Conservation (phyloP, 495 filamentous ascomycete species). For the Polyplosphaeria fusca region DNA sequence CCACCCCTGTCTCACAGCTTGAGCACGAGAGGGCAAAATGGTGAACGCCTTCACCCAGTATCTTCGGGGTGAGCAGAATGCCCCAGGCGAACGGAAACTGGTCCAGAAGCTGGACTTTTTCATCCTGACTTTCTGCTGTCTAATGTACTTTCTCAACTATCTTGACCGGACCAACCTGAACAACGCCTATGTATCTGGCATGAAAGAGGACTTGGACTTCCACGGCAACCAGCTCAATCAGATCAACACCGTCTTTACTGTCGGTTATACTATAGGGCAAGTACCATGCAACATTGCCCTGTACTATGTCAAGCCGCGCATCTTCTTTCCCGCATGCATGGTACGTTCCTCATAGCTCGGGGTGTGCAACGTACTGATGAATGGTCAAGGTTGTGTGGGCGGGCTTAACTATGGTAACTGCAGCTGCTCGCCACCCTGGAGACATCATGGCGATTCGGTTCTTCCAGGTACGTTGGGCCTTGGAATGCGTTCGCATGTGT, state of each 20-base stretch:
- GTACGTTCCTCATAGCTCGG: too few species aligned
- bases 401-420: conserved; percentile 58
- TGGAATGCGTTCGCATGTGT: too few species aligned
- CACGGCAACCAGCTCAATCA: conserved; percentile 56
- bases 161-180: conserved; percentile 59
- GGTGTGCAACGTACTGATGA: background rate
- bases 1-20: background rate
- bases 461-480: conserved; percentile 52
- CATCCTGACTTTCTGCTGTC: conserved; percentile 63
- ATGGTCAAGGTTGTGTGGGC: conserved; percentile 50
- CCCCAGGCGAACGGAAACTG: conserved; percentile 47
- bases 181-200: conserved; percentile 65
- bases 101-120: conserved; percentile 62
- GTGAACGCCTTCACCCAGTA: conserved; percentile 24
- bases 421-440: conserved; percentile 47
- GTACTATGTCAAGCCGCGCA: conserved; percentile 55
- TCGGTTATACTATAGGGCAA: conserved; percentile 42
- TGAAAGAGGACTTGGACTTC: conserved; percentile 62
- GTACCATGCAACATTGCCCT: conserved; percentile 60
- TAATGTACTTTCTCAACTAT: conserved; percentile 55
- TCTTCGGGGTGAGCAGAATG: conserved; percentile 20
- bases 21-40: conserved; percentile 7
- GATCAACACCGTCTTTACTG: conserved; percentile 52
- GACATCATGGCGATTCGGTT: conserved; percentile 67
- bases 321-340: conserved; percentile 62